Conservation (phyloP, 2,329 filamentous ascomycete species). For the Phaeosphaeriaceae sp. region DNA sequence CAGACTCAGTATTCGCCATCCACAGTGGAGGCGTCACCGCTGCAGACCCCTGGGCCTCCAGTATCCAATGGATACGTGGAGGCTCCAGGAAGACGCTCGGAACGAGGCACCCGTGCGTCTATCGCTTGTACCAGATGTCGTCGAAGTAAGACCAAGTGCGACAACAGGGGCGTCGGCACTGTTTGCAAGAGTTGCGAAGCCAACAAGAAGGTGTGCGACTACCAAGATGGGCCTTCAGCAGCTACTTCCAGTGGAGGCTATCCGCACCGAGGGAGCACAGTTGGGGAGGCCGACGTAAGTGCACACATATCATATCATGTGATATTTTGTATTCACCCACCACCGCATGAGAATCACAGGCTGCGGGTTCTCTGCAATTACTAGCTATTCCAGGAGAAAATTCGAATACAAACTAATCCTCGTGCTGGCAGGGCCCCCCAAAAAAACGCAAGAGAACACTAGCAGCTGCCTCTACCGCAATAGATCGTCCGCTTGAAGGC, state of each 20-base stretch:
- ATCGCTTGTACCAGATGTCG: conserved; percentile 80
- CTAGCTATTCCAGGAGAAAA: not conserved
- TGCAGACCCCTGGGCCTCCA: conserved; percentile 31
- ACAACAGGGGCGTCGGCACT: conserved; percentile 74
- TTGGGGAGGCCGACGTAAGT: conserved; percentile 32
- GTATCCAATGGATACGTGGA: conserved; percentile 27
- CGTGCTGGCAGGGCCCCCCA: conserved; percentile 13
- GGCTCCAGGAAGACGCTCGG: conserved; percentile 22
- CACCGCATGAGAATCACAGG: too few species aligned
- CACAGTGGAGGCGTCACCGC: conserved; percentile 39
- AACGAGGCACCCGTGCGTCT: conserved; percentile 70
- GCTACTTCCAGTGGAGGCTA: conserved; percentile 33
- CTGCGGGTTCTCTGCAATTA: not conserved
- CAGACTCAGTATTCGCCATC: conserved; percentile 34
- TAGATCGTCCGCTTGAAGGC: conserved; percentile 52
- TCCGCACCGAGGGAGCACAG: conserved; percentile 50
- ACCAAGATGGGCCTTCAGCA: conserved; percentile 60
- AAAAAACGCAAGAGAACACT: conserved; percentile 48
- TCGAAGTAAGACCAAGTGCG: conserved; percentile 85
- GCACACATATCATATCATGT: not conserved
- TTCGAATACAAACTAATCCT: not conserved
- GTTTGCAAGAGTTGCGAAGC: conserved; percentile 78
- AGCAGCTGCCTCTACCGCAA: conserved; percentile 32
- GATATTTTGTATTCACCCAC: not conserved
- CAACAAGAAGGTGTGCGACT: conserved; percentile 73